Conservation (phyloP, 2,329 filamentous ascomycete genomes). For the Penicillium sp. region DNA sequence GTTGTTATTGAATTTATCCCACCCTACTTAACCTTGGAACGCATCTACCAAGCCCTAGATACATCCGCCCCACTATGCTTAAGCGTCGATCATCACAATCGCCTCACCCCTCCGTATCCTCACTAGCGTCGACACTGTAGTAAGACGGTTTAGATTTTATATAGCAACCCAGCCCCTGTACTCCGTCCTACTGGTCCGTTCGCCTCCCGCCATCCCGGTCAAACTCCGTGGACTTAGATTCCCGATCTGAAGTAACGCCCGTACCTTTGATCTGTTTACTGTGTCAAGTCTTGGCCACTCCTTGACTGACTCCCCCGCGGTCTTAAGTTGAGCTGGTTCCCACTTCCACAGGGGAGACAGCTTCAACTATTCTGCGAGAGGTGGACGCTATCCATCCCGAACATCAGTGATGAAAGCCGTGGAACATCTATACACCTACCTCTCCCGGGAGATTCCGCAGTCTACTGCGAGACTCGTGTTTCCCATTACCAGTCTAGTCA, state of each 20-base stretch:
- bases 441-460: background rate
- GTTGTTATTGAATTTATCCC: background rate
- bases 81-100: background rate
- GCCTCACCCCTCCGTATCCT: background rate
- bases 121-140: background rate
- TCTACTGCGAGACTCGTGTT: background rate
- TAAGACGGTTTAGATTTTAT: background rate
- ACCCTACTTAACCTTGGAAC: background rate
- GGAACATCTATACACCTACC: background rate
- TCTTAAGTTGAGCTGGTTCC: constrained; percentile 8
- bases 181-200: constrained; percentile 1
- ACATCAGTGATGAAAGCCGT: background rate
- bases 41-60: background rate
- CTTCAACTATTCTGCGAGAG: constrained; percentile 1
- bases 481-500: background rate
- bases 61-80: background rate
- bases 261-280: background rate
- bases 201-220: constrained; percentile 2
- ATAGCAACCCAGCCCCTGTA: background rate
- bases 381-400: constrained; percentile 6
- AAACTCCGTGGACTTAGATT: background rate
- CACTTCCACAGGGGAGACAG: background rate
- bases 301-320: background rate
- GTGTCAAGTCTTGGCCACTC: background rate
- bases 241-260: background rate